A percentile compares a stretch with the other conserved stretches of the same genome.
Evolutionary conservation across 176 grass and related monocot species (phyloP).

Genomic region (Oryza australiensis): DNA sequence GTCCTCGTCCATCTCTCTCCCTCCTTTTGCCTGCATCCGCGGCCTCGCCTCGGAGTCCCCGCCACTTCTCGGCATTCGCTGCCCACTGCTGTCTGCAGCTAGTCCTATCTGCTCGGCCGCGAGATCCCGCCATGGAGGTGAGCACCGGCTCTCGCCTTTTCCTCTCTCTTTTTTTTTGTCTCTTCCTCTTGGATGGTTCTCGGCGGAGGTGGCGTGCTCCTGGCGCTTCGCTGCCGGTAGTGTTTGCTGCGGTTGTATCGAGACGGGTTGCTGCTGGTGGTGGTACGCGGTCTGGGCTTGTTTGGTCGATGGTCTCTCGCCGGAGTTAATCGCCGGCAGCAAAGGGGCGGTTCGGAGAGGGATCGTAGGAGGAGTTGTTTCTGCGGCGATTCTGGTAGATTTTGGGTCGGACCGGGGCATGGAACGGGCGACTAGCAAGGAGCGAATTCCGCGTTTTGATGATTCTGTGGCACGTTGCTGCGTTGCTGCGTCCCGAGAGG

Average conservation of each 20-base stretch:
- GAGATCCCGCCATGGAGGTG: conserved; percentile 58
- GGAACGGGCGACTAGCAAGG: background rate
- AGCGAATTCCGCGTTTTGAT: background rate
- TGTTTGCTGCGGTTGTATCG: background rate
- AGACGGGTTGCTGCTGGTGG: background rate
- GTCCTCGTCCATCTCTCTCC: background rate
- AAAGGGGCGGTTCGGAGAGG: background rate
- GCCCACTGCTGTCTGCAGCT: too few species aligned
- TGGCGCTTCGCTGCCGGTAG: background rate
- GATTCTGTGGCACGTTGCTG: background rate
- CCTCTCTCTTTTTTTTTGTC: background rate
- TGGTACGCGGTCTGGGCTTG: background rate
- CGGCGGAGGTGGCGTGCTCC: background rate
- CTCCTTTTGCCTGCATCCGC: background rate
- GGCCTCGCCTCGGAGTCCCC: background rate
- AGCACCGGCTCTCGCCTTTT: background rate
- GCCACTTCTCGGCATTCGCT: background rate
- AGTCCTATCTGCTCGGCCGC: background rate
- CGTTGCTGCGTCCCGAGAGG: background rate
- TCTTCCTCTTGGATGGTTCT: too few species aligned
- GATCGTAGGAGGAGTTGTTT: background rate
- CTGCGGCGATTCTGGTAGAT: background rate
- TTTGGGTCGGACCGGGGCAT: background rate
- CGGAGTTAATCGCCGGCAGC: background rate
- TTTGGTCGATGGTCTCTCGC: background rate